Evolutionary conservation across 1,284 basidiomycete species (phyloP).

Genomic region (Austroboletus rostrupii): DNA sequence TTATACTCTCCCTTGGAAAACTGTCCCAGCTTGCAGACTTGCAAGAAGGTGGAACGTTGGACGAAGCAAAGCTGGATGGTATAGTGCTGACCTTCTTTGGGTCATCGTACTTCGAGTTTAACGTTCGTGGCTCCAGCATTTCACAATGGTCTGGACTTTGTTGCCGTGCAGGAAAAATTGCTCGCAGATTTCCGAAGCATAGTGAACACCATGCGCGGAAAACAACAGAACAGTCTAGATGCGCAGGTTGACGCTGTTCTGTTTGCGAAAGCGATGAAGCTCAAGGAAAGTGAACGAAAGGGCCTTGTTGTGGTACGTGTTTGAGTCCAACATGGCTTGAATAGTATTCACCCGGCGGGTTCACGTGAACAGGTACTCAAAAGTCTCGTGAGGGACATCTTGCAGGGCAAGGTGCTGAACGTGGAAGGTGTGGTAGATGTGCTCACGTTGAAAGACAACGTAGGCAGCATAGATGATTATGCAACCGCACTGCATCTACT

Average conservation of each 20-base stretch:
- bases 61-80: conserved; percentile 57
- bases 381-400: conserved; percentile 55
- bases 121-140: conserved; percentile 44
- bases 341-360: not conserved
- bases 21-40: conserved; percentile 77
- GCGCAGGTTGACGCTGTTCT: conserved; percentile 61
- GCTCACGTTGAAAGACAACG: conserved; percentile 69
- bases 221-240: conserved; percentile 64
- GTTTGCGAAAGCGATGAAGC: conserved; percentile 47
- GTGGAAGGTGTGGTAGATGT: conserved; percentile 70
- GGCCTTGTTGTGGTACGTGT: conserved; percentile 43
- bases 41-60: conserved; percentile 46
- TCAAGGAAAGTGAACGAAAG: conserved; percentile 39
- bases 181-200: conserved; percentile 54
- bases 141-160: conserved; percentile 71
- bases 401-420: conserved; percentile 65
- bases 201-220: conserved; percentile 45
- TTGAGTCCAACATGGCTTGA: not conserved
- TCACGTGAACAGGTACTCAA: conserved; percentile 54
- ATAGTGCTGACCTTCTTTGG: conserved; percentile 1
- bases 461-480: conserved; percentile 53
- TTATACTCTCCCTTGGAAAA: conserved; percentile 90
- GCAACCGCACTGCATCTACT: conserved; percentile 63
- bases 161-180: conserved; percentile 67
- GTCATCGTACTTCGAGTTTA: not conserved